These are phyloP conservation scores for Ganoderma multipileum DNA, from an alignment of 1,284 basidiomycete species.

Conservation along the genomic window DNA sequence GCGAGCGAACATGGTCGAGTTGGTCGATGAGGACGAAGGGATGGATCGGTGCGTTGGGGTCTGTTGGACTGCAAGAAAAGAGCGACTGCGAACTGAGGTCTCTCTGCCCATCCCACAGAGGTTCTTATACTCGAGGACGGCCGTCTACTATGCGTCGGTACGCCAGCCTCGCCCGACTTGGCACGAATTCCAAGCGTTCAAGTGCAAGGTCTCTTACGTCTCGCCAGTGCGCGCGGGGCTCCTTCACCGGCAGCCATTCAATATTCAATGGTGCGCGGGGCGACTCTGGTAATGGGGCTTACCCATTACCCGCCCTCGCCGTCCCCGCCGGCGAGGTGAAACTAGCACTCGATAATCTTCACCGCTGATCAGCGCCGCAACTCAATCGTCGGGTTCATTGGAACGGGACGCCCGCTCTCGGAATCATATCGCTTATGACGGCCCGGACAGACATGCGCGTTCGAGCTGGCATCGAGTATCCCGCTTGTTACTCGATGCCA, in stretches of 20 bases:
- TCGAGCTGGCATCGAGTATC: neutral
- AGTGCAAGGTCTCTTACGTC: neutral
- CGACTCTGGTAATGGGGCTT: neutral
- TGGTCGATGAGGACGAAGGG: constrained; percentile 1
- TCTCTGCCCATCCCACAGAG: neutral
- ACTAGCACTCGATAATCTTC: neutral
- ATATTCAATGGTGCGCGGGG: neutral
- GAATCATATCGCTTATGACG: neutral
- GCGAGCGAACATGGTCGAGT: constrained; percentile 24
- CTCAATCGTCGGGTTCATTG: neutral
- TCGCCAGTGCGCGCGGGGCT: neutral
- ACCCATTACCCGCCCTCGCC: neutral
- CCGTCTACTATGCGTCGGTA: constrained; percentile 5
- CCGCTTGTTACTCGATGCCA: neutral
- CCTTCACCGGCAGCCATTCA: neutral
- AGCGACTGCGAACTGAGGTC: constrained; percentile 24
- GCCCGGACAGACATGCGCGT: neutral
- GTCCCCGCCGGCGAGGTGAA: neutral
- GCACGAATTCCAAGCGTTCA: neutral
- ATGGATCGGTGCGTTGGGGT: constrained; percentile 14
- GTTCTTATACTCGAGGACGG: constrained; percentile 16
- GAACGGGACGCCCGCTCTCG: neutral
- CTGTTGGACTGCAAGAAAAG: constrained; percentile 19
- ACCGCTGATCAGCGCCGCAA: neutral
- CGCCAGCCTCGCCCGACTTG: neutral